These are phyloP conservation scores for Lactarius psammicola DNA, from an alignment of 768 basidiomycete species.

Conservation along the genomic window DNA sequence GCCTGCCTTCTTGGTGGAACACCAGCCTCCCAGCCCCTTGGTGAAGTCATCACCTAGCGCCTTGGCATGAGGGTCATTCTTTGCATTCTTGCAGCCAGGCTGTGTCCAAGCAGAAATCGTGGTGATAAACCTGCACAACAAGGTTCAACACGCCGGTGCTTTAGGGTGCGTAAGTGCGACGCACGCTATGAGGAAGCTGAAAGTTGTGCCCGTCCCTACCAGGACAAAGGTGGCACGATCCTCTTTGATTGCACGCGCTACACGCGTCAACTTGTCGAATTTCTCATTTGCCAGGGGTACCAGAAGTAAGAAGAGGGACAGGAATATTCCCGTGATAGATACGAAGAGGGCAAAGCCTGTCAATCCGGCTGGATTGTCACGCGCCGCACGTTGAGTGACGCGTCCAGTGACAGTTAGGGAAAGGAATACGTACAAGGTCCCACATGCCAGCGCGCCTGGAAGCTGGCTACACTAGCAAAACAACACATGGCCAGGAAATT, in stretches of 20 bases:
- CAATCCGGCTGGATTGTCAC: conserved; percentile 65
- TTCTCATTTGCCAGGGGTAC: conserved; percentile 83
- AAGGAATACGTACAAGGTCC: conserved; percentile 71
- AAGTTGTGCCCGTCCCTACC: conserved; percentile 61
- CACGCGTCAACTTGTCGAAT: conserved; percentile 73
- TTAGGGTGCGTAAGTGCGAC: conserved; percentile 36
- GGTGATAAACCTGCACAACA: conserved; percentile 55
- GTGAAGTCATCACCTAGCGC: conserved; percentile 62
- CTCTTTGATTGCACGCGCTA: conserved; percentile 80
- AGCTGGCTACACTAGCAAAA: conserved; percentile 84
- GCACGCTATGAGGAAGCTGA: conserved; percentile 75
- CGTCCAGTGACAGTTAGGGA: neutral
- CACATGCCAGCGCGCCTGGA: conserved; percentile 81
- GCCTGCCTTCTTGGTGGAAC: conserved; percentile 88
- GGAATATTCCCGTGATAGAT: conserved; percentile 65
- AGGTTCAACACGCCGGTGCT: conserved; percentile 27
- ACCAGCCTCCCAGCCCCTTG: conserved; percentile 74
- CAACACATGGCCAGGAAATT: conserved; percentile 91
- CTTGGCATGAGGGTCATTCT: conserved; percentile 75
- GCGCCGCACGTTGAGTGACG: conserved; percentile 5
- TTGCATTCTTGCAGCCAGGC: conserved; percentile 82
- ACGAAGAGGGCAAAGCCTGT: conserved; percentile 84
- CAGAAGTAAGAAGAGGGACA: conserved; percentile 69
- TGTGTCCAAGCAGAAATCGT: conserved; percentile 88
- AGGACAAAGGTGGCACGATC: conserved; percentile 83